Evolutionary conservation across 176 grass and related monocot species (phyloP), one percentile per base, ranked within the genome.

Genomic region (Carex myosuroides): DNA sequence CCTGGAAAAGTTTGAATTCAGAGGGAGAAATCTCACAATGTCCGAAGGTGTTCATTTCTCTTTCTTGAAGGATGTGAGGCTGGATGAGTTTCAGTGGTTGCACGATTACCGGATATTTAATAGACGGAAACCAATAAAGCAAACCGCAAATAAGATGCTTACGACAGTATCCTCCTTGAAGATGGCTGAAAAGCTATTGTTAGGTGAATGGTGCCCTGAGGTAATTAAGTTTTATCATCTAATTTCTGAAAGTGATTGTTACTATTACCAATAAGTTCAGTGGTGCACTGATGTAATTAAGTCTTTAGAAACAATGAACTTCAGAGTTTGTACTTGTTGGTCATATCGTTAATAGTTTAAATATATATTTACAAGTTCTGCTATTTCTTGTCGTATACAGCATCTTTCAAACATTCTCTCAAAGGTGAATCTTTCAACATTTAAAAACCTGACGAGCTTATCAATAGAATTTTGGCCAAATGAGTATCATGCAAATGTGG

Each of bases 21-120:
- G 4, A 52, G 71, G 46, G 71, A 75, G 71, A 44, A 75, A 75
- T 75, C 9, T 75, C 3, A 54, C 44, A 75, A 75, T 75, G n/a
- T 53, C 71, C 4, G n/a, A 54, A 53, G 41, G 46, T 6, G 42
- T 75, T 26, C 21, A 75, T 20, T 75, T 75, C n/a, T 24, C 71
- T 52, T 52, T 75, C n/a, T 54, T 75, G 71, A 75, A 75, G 44
- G 44, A 75, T 29, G 71, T 29, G 20, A 29, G 41, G 4, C 5
- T 75, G 3, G 42, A 75, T 53, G 71, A 75, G 20, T 16, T 53
- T 52, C 37, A 75, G 11, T 75, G 4, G 21, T 12, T 44, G 21
- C 4, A 26, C 4, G 3, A 53, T 5, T 75, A 75, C 20, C 71
- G 21, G 42, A 53, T 24, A 75, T 22, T 6, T 7, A 75, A 75